A percentile compares a stretch with the other conserved stretches of the same genome.
Evolutionary conservation across 192 early-diverging fungal genomes (phyloP).

Genomic region (Pecoramyces ruminantium): DNA sequence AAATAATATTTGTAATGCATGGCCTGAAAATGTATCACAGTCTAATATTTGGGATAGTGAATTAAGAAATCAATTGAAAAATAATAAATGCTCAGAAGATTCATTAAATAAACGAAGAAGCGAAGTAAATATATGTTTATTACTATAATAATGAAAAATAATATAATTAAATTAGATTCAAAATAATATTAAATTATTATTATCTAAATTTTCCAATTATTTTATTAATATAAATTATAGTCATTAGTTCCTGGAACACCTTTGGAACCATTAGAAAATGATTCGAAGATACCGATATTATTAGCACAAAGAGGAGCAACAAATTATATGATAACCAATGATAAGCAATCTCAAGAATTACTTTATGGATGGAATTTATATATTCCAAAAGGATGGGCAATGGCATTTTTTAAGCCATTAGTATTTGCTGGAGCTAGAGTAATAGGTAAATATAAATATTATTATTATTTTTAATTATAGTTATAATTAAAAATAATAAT

Average conservation of each 20-base stretch:
- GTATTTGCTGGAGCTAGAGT: constrained; percentile 73
- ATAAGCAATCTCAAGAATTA: constrained; percentile 24
- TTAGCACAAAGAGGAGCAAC: constrained; percentile 54
- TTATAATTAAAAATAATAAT: too few species aligned
- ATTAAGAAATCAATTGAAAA: constrained; percentile 15
- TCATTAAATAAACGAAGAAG: constrained; percentile 27
- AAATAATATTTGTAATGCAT: constrained; percentile 21
- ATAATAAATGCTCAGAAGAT: constrained; percentile 26
- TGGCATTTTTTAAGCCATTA: constrained; percentile 73
- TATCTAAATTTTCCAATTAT: too few species aligned
- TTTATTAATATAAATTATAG: constrained; percentile 10
- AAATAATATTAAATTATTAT: too few species aligned
- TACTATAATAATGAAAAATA: too few species aligned
- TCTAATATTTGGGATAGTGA: constrained; percentile 40
- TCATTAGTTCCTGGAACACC: constrained; percentile 56
- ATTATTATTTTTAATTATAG: too few species aligned
- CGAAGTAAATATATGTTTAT: too few species aligned
- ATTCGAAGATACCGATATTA: constrained; percentile 59
- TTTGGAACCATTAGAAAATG: constrained; percentile 24
- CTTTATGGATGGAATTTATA: constrained; percentile 65
- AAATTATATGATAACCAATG: constrained; percentile 7
- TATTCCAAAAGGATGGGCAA: constrained; percentile 64
- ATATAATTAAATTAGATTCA: too few species aligned
- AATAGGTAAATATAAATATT: constrained; percentile 9
- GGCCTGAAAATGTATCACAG: constrained; percentile 31